phyloP scores from a whole-genome alignment of 257 asterid species.

The Fraxinus quadrangulata region DNA sequence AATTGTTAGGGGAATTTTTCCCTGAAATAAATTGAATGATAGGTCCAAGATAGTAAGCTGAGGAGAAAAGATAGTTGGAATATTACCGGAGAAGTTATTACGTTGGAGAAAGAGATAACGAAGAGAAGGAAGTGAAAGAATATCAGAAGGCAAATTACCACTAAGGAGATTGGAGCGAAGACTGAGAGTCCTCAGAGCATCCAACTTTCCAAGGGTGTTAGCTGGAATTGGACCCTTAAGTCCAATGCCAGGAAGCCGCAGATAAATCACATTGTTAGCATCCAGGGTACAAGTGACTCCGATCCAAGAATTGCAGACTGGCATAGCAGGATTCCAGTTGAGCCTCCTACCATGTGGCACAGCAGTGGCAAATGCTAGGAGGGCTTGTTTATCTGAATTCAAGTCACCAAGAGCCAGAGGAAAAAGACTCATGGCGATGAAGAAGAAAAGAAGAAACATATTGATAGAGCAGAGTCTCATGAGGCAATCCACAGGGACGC shows the following conservation, averaged over 20 bases:
- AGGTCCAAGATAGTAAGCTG: constrained; percentile 40
- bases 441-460: constrained; percentile 38
- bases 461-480: constrained; percentile 36
- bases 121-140: constrained; percentile 40
- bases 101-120: constrained; percentile 39
- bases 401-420: constrained; percentile 58
- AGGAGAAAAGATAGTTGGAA: constrained; percentile 34
- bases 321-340: constrained; percentile 57
- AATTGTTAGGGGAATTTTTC: constrained; percentile 34
- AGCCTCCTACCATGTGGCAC: constrained; percentile 62
- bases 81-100: constrained; percentile 41
- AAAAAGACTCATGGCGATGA: constrained; percentile 42
- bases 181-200: constrained; percentile 34
- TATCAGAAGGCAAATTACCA: constrained; percentile 37
- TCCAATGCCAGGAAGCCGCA: constrained; percentile 74
- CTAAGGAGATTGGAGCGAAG: constrained; percentile 41
- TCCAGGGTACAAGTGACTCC: constrained; percentile 58
- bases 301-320: constrained; percentile 61
- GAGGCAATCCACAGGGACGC: constrained; percentile 30
- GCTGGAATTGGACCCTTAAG: constrained; percentile 61
- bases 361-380: constrained; percentile 63
- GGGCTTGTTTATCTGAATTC: constrained; percentile 64
- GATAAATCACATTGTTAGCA: constrained; percentile 44
- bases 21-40: constrained; percentile 42
- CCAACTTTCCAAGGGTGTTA: constrained; percentile 42